Conservation (phyloP, 2,329 filamentous ascomycete genomes). For the Diaporthe vexans region DNA sequence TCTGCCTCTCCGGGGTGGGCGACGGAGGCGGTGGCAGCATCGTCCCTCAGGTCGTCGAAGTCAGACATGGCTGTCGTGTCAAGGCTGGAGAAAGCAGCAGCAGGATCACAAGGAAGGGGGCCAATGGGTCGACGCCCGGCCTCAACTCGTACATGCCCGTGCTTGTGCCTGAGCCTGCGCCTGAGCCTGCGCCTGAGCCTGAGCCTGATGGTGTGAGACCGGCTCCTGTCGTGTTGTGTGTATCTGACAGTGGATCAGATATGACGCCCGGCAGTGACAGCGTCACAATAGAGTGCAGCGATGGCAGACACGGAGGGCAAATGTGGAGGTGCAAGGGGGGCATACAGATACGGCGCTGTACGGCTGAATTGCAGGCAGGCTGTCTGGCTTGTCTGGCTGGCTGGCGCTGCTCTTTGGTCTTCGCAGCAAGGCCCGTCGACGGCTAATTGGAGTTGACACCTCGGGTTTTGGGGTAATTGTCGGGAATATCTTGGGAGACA, state of each 20-base stretch:
- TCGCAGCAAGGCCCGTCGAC: conserved; percentile 7
- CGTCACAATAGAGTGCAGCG: conserved; percentile 26
- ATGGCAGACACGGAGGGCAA: conserved; percentile 1
- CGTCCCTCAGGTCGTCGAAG: conserved; percentile 35
- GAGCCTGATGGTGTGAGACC: neutral
- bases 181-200: neutral
- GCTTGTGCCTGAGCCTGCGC: neutral
- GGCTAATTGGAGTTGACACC: conserved; percentile 33
- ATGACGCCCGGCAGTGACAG: conserved; percentile 10
- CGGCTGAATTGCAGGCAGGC: neutral
- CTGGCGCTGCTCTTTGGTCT: too few species aligned
- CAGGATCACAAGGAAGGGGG: conserved; percentile 15
- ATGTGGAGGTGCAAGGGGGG: conserved; percentile 27
- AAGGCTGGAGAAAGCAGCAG: conserved; percentile 24
- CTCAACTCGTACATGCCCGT: conserved; percentile 29
- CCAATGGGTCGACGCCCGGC: neutral
- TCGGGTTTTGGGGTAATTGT: conserved; percentile 34
- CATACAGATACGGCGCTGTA: neutral
- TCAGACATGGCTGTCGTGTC: conserved; percentile 33
- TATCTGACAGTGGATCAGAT: conserved; percentile 16
- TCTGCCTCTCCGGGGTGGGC: conserved; percentile 30
- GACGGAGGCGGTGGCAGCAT: conserved; percentile 10
- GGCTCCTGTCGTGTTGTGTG: neutral
- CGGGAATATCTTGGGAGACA: conserved; percentile 13
- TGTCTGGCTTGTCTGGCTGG: too few species aligned